Conservation (phyloP, 2,329 filamentous ascomycete species). For the Pochonia chlamydosporia region DNA sequence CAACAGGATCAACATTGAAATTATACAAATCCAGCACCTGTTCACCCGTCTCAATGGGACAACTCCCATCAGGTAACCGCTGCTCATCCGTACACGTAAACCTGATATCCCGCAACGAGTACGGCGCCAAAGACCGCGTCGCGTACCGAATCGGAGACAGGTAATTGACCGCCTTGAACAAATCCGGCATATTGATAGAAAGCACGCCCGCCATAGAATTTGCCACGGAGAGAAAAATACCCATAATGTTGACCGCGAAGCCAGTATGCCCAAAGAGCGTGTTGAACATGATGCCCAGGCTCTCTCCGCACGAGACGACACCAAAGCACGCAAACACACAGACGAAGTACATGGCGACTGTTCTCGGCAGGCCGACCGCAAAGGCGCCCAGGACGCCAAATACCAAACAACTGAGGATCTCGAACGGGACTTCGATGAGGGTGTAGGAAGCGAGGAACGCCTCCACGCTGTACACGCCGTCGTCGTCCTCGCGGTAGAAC, state of each 20-base stretch:
- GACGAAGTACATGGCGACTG: conserved; percentile 60
- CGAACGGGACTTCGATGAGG: conserved; percentile 65
- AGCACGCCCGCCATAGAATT: conserved; percentile 68
- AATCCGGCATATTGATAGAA: conserved; percentile 60
- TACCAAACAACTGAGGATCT: conserved; percentile 57
- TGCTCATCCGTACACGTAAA: conserved; percentile 62
- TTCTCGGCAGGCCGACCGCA: conserved; percentile 59
- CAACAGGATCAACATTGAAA: conserved; percentile 53
- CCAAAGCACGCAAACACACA: conserved; percentile 65
- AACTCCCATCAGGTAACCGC: conserved; percentile 52
- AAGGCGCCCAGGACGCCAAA: conserved; percentile 61
- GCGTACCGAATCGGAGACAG: conserved; percentile 67
- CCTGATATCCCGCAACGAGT: conserved; percentile 51
- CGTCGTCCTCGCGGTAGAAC: conserved; percentile 71
- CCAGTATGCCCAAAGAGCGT: conserved; percentile 69
- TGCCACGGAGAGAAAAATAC: conserved; percentile 62
- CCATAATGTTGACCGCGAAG: conserved; percentile 69
- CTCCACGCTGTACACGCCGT: conserved; percentile 65
- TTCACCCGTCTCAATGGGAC: conserved; percentile 59
- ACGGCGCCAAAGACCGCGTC: conserved; percentile 60
- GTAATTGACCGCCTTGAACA: conserved; percentile 65
- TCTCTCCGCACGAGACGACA: conserved; percentile 69
- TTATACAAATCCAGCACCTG: conserved; percentile 64
- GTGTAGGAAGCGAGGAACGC: conserved; percentile 68
- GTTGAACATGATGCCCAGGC: conserved; percentile 74